phyloP scores from a whole-genome alignment of 148 eudicot species.

The Camellia japonica region DNA sequence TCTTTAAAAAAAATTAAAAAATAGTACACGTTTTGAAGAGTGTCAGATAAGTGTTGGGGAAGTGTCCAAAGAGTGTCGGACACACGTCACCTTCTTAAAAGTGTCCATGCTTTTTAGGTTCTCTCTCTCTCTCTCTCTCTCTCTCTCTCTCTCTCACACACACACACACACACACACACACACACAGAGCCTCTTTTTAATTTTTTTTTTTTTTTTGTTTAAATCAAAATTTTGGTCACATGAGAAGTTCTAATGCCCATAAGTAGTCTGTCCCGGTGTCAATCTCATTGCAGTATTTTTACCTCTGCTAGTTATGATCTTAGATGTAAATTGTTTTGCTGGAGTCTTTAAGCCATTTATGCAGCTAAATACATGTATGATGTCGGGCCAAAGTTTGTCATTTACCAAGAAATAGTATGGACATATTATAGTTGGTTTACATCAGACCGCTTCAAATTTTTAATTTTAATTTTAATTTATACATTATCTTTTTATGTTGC shows the following conservation, averaged over 20 bases:
- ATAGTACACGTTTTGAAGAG: no score
- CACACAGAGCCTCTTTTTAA: no score
- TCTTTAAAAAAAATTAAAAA: no score
- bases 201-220: no score
- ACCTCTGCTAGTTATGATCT: neutral
- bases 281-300: neutral
- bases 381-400: neutral
- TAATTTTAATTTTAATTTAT: neutral
- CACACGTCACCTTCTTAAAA: no score
- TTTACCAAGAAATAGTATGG: neutral
- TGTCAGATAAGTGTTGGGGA: no score
- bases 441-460: slow-evolving; percentile 14
- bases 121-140: no score
- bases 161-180: no score
- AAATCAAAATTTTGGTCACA: neutral
- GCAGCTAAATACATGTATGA: slow-evolving; percentile 1
- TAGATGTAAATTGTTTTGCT: neutral
- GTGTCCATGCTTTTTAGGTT: no score
- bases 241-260: neutral
- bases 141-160: no score
- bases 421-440: neutral
- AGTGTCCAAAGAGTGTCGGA: no score
- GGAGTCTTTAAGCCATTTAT: neutral
- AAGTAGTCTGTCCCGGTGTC: neutral
- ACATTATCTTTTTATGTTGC: neutral